A percentile compares a stretch with the other conserved stretches of the same genome.
Conservation (phyloP, 306 rosid genomes). For the Vigna mungo region DNA sequence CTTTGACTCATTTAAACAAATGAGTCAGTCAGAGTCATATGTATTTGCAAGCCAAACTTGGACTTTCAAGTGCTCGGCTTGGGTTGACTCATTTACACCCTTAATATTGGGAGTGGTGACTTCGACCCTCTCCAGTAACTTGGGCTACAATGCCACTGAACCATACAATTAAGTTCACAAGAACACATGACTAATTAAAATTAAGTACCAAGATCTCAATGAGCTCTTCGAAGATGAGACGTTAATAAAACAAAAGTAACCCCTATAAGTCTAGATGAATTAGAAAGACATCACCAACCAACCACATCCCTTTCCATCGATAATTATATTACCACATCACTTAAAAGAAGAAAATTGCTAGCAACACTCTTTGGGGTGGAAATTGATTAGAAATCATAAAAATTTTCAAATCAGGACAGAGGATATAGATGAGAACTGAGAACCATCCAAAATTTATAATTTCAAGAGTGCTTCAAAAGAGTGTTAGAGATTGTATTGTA, state of each 20-base stretch:
- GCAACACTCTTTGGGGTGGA: too few relatives aligned
- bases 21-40: neutral
- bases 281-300: neutral
- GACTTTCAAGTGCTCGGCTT: neutral
- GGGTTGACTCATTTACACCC: neutral
- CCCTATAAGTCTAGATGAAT: neutral
- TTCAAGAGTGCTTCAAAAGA: too few relatives aligned
- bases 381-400: too few relatives aligned
- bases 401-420: too few relatives aligned
- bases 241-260: neutral
- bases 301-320: neutral
- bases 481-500: neutral
- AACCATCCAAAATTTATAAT: too few relatives aligned
- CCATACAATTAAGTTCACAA: neutral
- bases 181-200: neutral
- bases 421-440: too few relatives aligned
- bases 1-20: neutral
- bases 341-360: neutral
- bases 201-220: neutral
- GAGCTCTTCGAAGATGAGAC: neutral
- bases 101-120: neutral
- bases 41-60: neutral
- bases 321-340: neutral
- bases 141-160: slow-evolving; percentile 5
- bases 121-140: neutral